A percentile compares a stretch with the other conserved stretches of the same genome.
phyloP scores from a whole-genome alignment of 202 grass and related monocot genomes.

The Setaria viridis region DNA sequence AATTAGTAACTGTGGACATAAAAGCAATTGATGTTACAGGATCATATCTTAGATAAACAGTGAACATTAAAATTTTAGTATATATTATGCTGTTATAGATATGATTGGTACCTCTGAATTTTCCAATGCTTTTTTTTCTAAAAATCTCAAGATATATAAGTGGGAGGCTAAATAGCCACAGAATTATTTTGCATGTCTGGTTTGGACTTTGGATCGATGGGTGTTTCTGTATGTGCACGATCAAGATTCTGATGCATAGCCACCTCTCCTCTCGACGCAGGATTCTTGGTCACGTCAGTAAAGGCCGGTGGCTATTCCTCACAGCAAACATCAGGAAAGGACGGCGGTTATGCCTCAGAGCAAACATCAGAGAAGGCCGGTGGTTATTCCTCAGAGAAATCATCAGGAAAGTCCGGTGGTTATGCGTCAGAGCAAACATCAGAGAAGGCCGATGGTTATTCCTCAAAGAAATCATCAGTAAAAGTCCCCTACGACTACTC shows the following conservation, averaged over 20 bases:
- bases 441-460: background rate
- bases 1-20: background rate
- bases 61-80: background rate
- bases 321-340: background rate
- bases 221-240: conserved; percentile 6
- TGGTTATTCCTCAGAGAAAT: background rate
- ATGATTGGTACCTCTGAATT: background rate
- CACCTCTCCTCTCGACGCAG: conserved; percentile 14
- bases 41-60: background rate
- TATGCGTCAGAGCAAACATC: background rate
- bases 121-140: background rate
- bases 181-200: background rate
- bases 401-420: background rate
- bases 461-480: conserved; percentile 24
- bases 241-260: conserved; percentile 22
- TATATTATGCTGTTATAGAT: background rate
- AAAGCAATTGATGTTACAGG: background rate
- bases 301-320: background rate
- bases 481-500: conserved; percentile 45
- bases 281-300: conserved; percentile 32
- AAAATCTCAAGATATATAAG: background rate
- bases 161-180: background rate
- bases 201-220: background rate
- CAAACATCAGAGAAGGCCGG: background rate
- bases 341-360: background rate